Evolutionary conservation across 371 early-diverging fungal genomes (phyloP), one percentile per base, ranked within the genome.

Genomic region (Syncephalastrum racemosum): DNA sequence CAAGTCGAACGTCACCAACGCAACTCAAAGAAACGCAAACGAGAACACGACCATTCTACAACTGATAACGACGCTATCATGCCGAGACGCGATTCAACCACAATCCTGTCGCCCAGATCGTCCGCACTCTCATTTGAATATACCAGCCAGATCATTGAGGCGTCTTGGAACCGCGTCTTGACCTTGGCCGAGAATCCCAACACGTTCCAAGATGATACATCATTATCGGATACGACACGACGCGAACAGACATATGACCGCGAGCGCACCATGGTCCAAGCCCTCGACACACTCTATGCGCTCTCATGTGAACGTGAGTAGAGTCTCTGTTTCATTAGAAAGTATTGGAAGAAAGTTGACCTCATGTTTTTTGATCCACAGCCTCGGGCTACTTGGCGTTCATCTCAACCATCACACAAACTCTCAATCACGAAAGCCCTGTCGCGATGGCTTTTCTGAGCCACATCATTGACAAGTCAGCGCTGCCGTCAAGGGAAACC

Each of bases 401-500:
- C 43, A 58, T 78, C 18, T 47, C 58, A 2, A 62, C 69, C 1
- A 64, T 78, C 8, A 57, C 60, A 5, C 54, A 47, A 2, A 50
- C 62, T n/a, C 51, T 78, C 3, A 66, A 72, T 40, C 63, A 68
- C 2, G 79, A 79, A n/a, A 79, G 70, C 36, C 78, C 81, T 7
- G 70, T 83, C 2, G 75, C 81, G 2, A 77, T 81, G 65, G 80
- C 80, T 1, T 83, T 83, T 50, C 59, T 83, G 13, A 71, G 75
- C 46, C 84, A 83, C 59, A 73, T 81, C 39, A 70, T 83, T 53
- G 84, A 83, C 51, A 65, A 75, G 57, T 71, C 81, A 2, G 73
- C 84, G 1, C 56, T 83, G 16, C 84, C 80, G 8, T 75, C 79
- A 1, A 69, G 73, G 31, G 66, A 74, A 8, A 77, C 81, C n/a